phyloP scores from a whole-genome alignment of 345 rosid species.

The Trapa bicornis region DNA sequence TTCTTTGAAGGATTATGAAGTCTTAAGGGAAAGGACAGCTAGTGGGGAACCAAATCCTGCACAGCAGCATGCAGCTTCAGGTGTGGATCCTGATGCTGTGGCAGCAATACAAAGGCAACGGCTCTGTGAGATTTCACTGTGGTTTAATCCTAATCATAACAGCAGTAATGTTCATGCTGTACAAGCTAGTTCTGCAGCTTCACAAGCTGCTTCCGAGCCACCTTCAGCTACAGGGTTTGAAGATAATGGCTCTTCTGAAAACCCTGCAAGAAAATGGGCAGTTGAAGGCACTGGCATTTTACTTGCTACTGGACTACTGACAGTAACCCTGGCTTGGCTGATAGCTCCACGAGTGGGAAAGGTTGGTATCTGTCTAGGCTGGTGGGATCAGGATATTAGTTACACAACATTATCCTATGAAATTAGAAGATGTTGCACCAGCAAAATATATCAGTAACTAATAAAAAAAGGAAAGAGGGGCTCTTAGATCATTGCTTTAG shows the following conservation, averaged over 20 bases:
- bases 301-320: slow-evolving; percentile 83
- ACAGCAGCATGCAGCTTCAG: slow-evolving; percentile 27
- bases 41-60: slow-evolving; percentile 51
- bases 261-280: slow-evolving; percentile 84
- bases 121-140: slow-evolving; percentile 66
- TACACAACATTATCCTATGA: not conserved
- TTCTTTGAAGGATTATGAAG: slow-evolving; percentile 67
- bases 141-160: slow-evolving; percentile 47
- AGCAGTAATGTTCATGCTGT: slow-evolving; percentile 15
- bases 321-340: slow-evolving; percentile 90
- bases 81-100: slow-evolving; percentile 68
- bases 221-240: slow-evolving; percentile 37
- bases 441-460: not conserved
- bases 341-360: slow-evolving; percentile 97
- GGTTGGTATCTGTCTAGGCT: slow-evolving; percentile 22
- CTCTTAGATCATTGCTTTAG: not conserved
- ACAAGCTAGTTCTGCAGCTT: slow-evolving; percentile 16
- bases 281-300: slow-evolving; percentile 92
- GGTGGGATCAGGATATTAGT: not conserved
- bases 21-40: slow-evolving; percentile 56
- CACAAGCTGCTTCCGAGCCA: slow-evolving; percentile 59
- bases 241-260: slow-evolving; percentile 39
- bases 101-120: slow-evolving; percentile 74
- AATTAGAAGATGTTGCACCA: not conserved
- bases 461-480: too few relatives aligned